Evolutionary conservation across 2,329 filamentous ascomycete genomes (phyloP), one percentile per base, ranked within the genome.

Genomic region (Colletotrichum phormii): DNA sequence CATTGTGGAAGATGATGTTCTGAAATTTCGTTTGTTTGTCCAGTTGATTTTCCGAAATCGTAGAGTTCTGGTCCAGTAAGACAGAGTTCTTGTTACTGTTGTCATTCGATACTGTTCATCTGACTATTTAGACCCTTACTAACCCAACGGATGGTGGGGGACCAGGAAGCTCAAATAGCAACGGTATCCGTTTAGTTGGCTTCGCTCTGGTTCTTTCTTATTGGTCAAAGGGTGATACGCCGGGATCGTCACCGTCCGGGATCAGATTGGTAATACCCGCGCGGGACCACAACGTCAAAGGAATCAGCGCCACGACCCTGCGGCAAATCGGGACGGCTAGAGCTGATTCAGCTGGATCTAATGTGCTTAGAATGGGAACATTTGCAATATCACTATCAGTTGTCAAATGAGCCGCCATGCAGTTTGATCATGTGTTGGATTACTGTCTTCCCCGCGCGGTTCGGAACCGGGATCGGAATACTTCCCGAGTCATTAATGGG

Each of bases 1-100:
- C 85, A 86, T 86, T 26, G 69, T 80, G 70, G 65, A 22, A 12
- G 54, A 26, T 11, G 66, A 24, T n/a, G 26, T 70, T 64, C 35
- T 42, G 9, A 61, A 24, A 1, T 42, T 71, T 26, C 35, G 62
- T 31, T 15, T 1, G 24, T 13, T 11, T 51, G 46, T 35, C 18
- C 31, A 65, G 22, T 51, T 31, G n/a, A 24, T 33, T 18, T 22
- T 49, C 13, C 46, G 18, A 22, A 37, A 42, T 22, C 4, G 62
- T 46, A 31, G 13, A 18, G 13, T 61, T 35, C 37, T 60, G n/a
- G 26, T 24, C 61, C 59, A 31, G 11, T 31, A n/a, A 7, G 12
- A 54, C 7, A 49, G 35, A 13, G n/a, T 35, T 31, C 18, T 22
- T 24, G 33, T 61, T n/a, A 22, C 5, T 55, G 24, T 37, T 73